Conservation (phyloP, 2,329 filamentous ascomycete species). For the Diaporthe sp. region DNA sequence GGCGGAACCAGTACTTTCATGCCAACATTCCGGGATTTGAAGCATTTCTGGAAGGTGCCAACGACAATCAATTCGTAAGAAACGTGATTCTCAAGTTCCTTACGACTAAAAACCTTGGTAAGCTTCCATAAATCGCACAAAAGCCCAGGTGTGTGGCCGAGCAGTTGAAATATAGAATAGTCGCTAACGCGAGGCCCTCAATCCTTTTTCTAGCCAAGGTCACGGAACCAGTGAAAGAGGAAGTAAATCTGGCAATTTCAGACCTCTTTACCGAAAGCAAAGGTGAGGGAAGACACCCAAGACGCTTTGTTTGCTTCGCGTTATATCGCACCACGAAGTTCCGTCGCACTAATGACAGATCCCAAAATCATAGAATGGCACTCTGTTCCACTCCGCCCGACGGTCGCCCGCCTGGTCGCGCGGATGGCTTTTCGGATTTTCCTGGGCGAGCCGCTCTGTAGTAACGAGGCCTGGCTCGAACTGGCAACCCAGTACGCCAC, state of each 20-base stretch:
- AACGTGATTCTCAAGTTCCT: background rate
- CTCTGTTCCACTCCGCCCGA: background rate
- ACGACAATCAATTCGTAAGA: background rate
- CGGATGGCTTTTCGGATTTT: conserved; percentile 61
- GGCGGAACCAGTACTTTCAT: too few species aligned
- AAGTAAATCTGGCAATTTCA: background rate
- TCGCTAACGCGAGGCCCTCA: background rate
- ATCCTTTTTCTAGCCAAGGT: background rate
- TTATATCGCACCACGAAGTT: too few species aligned
- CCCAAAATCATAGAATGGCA: conserved; percentile 15
- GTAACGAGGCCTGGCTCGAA: conserved; percentile 57
- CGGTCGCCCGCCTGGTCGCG: conserved; percentile 55
- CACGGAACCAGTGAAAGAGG: background rate
- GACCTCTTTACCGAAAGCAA: background rate
- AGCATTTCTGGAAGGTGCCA: background rate
- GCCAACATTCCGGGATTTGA: conserved; percentile 1
- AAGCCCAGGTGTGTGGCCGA: too few species aligned
- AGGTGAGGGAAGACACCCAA: background rate
- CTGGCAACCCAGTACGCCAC: conserved; percentile 54
- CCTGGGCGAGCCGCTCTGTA: conserved; percentile 55
- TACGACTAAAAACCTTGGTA: background rate
- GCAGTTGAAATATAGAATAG: background rate
- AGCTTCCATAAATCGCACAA: background rate
- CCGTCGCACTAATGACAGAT: too few species aligned
- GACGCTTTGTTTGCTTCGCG: background rate